These are phyloP conservation scores for Carex myosuroides DNA, from an alignment of 176 grass and related monocot genomes.

Conservation along the genomic window DNA sequence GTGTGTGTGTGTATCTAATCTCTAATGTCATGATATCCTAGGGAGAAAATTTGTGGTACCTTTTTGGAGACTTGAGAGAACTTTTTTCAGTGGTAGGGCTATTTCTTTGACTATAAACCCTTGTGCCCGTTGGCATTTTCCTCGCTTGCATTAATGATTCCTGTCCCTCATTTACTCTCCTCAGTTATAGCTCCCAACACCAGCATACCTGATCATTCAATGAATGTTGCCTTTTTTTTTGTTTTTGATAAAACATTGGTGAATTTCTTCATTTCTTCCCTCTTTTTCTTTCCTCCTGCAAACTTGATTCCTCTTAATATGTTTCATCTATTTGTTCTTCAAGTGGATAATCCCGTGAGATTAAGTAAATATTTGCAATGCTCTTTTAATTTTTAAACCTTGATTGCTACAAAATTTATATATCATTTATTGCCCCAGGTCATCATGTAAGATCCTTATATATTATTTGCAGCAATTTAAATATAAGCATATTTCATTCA, in stretches of 20 bases:
- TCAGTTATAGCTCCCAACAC: neutral
- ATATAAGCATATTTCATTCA: neutral
- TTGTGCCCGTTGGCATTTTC: neutral
- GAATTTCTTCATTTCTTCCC: neutral
- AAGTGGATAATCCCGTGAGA: no score
- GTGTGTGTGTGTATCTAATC: neutral
- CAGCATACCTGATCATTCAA: neutral
- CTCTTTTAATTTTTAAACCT: neutral
- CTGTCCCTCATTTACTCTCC: neutral
- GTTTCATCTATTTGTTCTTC: no score
- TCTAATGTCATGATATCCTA: constrained; percentile 10
- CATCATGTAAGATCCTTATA: neutral
- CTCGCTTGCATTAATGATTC: neutral
- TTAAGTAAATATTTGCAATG: neutral
- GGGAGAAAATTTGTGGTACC: neutral
- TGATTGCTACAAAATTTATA: neutral
- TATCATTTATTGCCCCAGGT: neutral
- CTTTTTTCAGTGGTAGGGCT: constrained; percentile 15
- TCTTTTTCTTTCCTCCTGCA: no score
- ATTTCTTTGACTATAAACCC: constrained; percentile 18
- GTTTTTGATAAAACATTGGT: neutral
- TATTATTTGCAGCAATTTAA: neutral
- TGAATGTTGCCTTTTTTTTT: neutral
- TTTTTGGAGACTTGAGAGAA: constrained; percentile 9
- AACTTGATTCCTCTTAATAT: no score